Evolutionary conservation across 768 basidiomycete species (phyloP), one percentile per base, ranked within the genome.

Genomic region (Hemileccinum impolitum): DNA sequence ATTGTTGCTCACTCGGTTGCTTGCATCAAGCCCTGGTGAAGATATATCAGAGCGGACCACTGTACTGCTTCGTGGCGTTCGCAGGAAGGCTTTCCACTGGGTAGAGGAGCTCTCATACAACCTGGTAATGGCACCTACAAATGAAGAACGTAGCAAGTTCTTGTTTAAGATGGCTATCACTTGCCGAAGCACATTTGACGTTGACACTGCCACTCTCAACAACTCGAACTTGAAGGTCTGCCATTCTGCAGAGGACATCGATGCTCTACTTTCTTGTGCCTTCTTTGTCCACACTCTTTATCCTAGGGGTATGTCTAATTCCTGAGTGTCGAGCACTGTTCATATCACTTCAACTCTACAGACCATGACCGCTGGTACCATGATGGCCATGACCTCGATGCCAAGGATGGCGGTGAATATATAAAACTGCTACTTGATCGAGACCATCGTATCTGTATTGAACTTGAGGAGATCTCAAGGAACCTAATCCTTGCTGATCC

Each of bases 101-200:
- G 59, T 70, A 52, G 44, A 48, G 2, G 47, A 73, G 15, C 52
- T 72, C 6, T 39, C 49, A 8, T 17, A 35, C 5, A 62, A 60
- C 26, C 49, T 64, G 30, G 52, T 55, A 31, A 18, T 30, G 1
- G 28, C 39, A 17, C 25, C 28, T 17, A 35, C 14, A 6, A 43
- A 45, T 1, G 9, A 30, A 2, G 45, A 51, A 11, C 31, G 51
- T 13, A 48, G 54, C 11, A 12, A 30, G 10, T 63, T 59, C 3
- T 49, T 70, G 21, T 60, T 63, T 11, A 65, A 72, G 45, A 62
- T 69, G 45, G 72, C 70, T 13, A 59, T 63, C 9, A 64, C 60
- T 14, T 75, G 73, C 50, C 61, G 71, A 11, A 58, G 57, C 9
- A 59, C 48, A 1, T 58, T 54, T n/a, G 56, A 64, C 49, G 62